phyloP scores from a whole-genome alignment of 345 rosid species.

The Syzygium oleosum region DNA sequence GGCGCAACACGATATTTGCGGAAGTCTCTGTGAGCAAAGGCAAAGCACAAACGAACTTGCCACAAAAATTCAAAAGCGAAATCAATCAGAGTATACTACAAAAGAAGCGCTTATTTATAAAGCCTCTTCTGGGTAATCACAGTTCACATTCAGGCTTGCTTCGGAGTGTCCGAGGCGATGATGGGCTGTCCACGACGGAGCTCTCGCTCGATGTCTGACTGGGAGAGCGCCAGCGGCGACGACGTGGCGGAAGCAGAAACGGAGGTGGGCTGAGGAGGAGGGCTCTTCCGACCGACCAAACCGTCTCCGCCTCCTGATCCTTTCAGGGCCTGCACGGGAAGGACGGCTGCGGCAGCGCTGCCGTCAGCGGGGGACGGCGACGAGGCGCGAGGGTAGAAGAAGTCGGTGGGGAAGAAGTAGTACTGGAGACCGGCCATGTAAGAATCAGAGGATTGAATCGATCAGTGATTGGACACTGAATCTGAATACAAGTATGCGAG shows the following conservation, averaged over 20 bases:
- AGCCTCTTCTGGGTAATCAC: neutral
- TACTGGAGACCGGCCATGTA: constrained; percentile 16
- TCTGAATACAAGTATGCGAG: neutral
- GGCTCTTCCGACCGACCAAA: neutral
- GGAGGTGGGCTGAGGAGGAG: neutral
- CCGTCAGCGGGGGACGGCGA: neutral
- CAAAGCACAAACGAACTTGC: neutral
- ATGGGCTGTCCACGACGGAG: neutral
- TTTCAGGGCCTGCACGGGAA: neutral
- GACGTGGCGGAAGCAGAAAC: neutral
- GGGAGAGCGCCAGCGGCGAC: neutral
- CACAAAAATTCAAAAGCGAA: neutral
- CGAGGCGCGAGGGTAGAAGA: constrained; percentile 9
- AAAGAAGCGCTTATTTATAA: neutral
- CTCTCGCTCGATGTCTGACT: neutral
- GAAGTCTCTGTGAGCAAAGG: neutral
- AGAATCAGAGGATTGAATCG: neutral
- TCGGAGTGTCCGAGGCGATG: neutral
- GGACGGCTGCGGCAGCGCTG: neutral
- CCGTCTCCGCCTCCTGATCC: neutral
- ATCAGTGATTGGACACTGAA: neutral
- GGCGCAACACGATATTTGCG: neutral
- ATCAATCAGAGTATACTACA: neutral
- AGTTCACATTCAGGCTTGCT: neutral
- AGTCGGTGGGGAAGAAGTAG: constrained; percentile 17